Evolutionary conservation across 208 protist genomes (phyloP).

Genomic region (Borovskyia barvae): DNA sequence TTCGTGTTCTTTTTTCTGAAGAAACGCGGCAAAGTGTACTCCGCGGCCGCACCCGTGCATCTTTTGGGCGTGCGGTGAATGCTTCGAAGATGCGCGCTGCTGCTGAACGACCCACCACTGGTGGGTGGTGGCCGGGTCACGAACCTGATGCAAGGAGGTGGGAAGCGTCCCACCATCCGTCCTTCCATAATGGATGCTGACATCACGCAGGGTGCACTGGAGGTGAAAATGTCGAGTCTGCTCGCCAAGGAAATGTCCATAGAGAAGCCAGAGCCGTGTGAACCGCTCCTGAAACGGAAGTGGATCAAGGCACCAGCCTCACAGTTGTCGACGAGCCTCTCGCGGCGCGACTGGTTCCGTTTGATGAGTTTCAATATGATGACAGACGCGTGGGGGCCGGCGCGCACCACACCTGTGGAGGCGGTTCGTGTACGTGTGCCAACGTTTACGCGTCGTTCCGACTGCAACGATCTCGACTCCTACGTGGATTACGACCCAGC

Average conservation of each 20-base stretch:
- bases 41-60: too few relatives aligned
- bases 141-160: background rate
- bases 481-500: slow-evolving; percentile 56
- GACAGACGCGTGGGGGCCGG: slow-evolving; percentile 54
- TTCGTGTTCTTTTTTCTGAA: too few relatives aligned
- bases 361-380: slow-evolving; percentile 88
- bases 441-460: slow-evolving; percentile 41
- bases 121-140: slow-evolving; percentile 8
- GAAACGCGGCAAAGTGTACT: too few relatives aligned
- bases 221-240: slow-evolving; percentile 35
- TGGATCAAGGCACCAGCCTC: slow-evolving; percentile 72
- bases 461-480: slow-evolving; percentile 10
- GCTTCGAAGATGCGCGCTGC: slow-evolving; percentile 1
- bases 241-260: slow-evolving; percentile 27
- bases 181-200: slow-evolving; percentile 34
- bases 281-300: slow-evolving; percentile 44
- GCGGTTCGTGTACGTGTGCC: slow-evolving; percentile 50
- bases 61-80: too few relatives aligned
- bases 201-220: slow-evolving; percentile 34
- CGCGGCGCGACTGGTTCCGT: slow-evolving; percentile 79
- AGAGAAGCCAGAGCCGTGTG: slow-evolving; percentile 5
- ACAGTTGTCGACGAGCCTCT: slow-evolving; percentile 54
- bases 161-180: slow-evolving; percentile 27
- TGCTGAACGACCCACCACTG: slow-evolving; percentile 4
- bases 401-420: slow-evolving; percentile 48